Conservation (phyloP, 352 stramenopile genomes). For the Phytophthora sp. region DNA sequence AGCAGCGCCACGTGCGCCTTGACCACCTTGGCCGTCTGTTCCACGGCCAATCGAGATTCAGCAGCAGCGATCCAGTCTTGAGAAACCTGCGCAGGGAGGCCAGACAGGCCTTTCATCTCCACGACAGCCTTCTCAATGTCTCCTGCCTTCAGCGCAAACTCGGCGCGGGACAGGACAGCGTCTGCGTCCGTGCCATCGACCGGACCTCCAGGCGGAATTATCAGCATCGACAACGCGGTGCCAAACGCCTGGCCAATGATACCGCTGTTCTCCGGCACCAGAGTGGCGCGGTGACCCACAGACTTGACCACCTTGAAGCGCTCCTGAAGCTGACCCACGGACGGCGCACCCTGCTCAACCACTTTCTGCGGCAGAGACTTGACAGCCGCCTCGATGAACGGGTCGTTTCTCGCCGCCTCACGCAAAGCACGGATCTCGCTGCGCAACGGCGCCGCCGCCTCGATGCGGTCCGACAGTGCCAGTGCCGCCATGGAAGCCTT, state of each 20-base stretch:
- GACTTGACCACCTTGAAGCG: slow-evolving; percentile 85
- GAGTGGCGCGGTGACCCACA: slow-evolving; percentile 65
- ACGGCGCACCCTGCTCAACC: slow-evolving; percentile 72
- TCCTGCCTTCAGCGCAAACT: slow-evolving; percentile 83
- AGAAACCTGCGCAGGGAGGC: slow-evolving; percentile 70
- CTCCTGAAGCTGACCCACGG: slow-evolving; percentile 80
- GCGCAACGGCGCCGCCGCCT: slow-evolving; percentile 71
- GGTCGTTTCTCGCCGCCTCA: slow-evolving; percentile 73
- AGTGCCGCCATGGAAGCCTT: slow-evolving; percentile 82
- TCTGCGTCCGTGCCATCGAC: slow-evolving; percentile 79
- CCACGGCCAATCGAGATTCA: slow-evolving; percentile 75
- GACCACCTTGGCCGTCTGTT: slow-evolving; percentile 84
- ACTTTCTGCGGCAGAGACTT: slow-evolving; percentile 66
- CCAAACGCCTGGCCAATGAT: slow-evolving; percentile 80
- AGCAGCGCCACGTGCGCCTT: slow-evolving; percentile 85
- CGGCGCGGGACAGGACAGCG: slow-evolving; percentile 78
- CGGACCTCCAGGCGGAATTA: slow-evolving; percentile 79
- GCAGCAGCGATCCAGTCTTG: slow-evolving; percentile 80
- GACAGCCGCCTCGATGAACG: slow-evolving; percentile 73
- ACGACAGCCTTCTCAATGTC: slow-evolving; percentile 75
- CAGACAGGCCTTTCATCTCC: slow-evolving; percentile 75
- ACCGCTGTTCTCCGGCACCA: slow-evolving; percentile 73
- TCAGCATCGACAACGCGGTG: slow-evolving; percentile 67
- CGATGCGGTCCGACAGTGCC: slow-evolving; percentile 80
- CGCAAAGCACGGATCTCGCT: slow-evolving; percentile 75